These are phyloP conservation scores for Kluyveromyces wickerhamii DNA, from an alignment of 805 yeast genomes.

Conservation along the genomic window DNA sequence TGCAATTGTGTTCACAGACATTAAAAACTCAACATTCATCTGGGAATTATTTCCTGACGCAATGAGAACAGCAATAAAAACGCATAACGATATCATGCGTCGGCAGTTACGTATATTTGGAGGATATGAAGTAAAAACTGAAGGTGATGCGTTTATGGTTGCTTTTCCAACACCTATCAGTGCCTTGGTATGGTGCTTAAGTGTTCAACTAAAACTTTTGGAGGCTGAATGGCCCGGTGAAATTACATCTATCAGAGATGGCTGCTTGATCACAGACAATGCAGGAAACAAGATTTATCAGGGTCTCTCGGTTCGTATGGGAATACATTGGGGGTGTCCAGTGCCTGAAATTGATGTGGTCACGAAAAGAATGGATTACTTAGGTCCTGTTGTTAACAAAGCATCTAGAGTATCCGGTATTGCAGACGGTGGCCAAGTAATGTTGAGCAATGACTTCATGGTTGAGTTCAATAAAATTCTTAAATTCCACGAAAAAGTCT, in stretches of 20 bases:
- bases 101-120: constrained; percentile 86
- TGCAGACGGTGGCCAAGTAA: constrained; percentile 98
- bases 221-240: constrained; percentile 95
- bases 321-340: constrained; percentile 96
- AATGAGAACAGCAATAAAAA: constrained; percentile 93
- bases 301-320: constrained; percentile 96
- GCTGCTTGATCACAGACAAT: constrained; percentile 66
- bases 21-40: constrained; percentile 81
- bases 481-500: constrained; percentile 30
- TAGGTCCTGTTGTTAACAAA: constrained; percentile 97
- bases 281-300: constrained; percentile 55
- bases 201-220: constrained; percentile 77
- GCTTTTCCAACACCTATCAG: constrained; percentile 89
- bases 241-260: constrained; percentile 75
- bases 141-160: constrained; percentile 98
- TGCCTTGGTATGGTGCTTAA: constrained; percentile 90
- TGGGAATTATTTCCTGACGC: constrained; percentile 94
- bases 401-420: constrained; percentile 89
- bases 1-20: constrained; percentile 96
- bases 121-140: constrained; percentile 97
- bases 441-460: constrained; percentile 75
- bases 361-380: constrained; percentile 95
- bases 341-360: constrained; percentile 93
- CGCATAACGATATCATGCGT: constrained; percentile 91
- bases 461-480: constrained; percentile 58